A percentile compares a stretch with the other conserved stretches of the same genome.
These are phyloP conservation scores for Hypoxylon sp. DNA, from an alignment of 2,329 filamentous ascomycete genomes.

Conservation along the genomic window DNA sequence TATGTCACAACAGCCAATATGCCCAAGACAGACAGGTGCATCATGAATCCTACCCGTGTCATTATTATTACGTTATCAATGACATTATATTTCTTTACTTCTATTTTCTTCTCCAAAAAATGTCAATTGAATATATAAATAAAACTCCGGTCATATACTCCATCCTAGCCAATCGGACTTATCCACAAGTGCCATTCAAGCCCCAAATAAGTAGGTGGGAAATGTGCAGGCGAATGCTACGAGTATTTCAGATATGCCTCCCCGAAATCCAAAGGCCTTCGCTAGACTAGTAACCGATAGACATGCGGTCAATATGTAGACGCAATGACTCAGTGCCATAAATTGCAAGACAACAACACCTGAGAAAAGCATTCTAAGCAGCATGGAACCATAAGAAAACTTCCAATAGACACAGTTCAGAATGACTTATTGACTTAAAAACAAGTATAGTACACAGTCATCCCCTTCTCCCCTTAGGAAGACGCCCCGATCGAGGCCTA, in stretches of 20 bases:
- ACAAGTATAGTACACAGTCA: not conserved
- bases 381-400: not conserved
- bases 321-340: too few relatives aligned
- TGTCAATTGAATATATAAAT: not conserved
- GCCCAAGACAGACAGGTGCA: not conserved
- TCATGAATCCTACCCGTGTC: not conserved
- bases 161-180: constrained; percentile 16
- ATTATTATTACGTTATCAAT: not conserved
- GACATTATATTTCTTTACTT: not conserved
- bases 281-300: too few relatives aligned
- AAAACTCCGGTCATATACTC: not conserved
- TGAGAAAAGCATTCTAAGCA: too few relatives aligned
- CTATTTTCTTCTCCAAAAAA: not conserved
- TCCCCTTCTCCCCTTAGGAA: not conserved
- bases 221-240: not conserved
- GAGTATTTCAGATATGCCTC: too few relatives aligned
- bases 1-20: not conserved
- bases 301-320: too few relatives aligned
- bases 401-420: not conserved
- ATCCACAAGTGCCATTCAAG: constrained; percentile 6
- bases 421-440: not conserved
- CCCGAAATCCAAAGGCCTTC: too few relatives aligned
- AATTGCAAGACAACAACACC: too few relatives aligned
- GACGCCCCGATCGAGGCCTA: not conserved
- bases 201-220: constrained; percentile 19